Evolutionary conservation across 306 rosid genomes (phyloP).

Genomic region (Sphenostylis stenocarpa): DNA sequence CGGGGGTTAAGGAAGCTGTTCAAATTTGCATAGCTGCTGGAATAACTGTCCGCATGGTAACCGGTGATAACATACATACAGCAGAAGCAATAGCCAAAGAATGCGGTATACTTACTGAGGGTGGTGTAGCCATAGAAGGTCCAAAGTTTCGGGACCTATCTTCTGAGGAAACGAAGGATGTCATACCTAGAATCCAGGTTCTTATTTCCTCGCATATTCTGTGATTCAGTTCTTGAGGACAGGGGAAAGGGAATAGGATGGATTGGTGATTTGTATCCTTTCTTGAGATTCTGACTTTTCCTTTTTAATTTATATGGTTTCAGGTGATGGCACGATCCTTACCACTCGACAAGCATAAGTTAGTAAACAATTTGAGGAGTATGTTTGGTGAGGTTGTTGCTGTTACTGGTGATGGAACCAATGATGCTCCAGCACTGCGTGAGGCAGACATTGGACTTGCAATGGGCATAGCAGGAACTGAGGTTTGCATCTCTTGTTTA

Average conservation of each 20-base stretch:
- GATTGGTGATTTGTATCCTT: not conserved
- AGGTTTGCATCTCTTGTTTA: conserved; percentile 55
- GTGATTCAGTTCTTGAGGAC: not conserved
- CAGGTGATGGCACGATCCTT: conserved; percentile 97
- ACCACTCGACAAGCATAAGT: conserved; percentile 76
- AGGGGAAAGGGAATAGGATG: not conserved
- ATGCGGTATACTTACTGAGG: conserved; percentile 86
- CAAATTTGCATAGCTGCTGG: conserved; percentile 84
- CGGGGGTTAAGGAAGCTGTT: conserved; percentile 88
- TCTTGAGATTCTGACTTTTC: conserved; percentile 23
- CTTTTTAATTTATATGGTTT: conserved; percentile 36
- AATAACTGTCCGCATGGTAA: conserved; percentile 91
- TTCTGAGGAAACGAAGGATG: conserved; percentile 57
- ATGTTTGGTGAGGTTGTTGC: conserved; percentile 88
- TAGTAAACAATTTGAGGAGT: conserved; percentile 68
- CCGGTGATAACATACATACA: conserved; percentile 92
- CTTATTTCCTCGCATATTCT: conserved; percentile 11
- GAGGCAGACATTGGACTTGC: conserved; percentile 98
- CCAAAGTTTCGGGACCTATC: conserved; percentile 60
- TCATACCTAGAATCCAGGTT: conserved; percentile 88
- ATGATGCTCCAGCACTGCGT: conserved; percentile 94
- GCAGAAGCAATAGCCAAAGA: conserved; percentile 94
- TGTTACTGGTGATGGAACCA: conserved; percentile 96
- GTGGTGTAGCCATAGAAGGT: conserved; percentile 85
- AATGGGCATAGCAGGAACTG: conserved; percentile 98